Conservation (phyloP, 1,284 basidiomycete genomes). For the Rhodotorula sp. region DNA sequence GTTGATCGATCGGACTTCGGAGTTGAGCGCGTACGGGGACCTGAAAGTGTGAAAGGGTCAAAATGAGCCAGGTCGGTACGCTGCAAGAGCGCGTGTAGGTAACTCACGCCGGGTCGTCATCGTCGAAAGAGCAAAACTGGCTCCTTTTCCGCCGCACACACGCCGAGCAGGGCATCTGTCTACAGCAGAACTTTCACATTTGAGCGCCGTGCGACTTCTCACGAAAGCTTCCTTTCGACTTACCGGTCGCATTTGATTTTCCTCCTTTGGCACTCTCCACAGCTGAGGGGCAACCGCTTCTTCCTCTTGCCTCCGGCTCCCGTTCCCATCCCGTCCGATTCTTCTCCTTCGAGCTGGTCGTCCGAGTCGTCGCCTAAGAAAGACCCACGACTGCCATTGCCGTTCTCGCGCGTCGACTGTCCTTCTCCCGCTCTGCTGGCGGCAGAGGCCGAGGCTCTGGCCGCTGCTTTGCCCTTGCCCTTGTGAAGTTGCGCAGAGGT, state of each 20-base stretch:
- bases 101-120: constrained; percentile 14
- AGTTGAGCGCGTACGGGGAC: constrained; percentile 23
- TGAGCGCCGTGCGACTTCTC: too few species aligned
- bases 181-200: not conserved
- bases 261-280: constrained; percentile 22
- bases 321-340: not conserved
- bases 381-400: not conserved
- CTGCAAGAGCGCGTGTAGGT: too few species aligned
- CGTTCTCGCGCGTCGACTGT: not conserved
- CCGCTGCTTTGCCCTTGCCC: not conserved
- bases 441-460: too few species aligned
- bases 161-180: constrained; percentile 12
- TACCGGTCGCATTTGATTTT: constrained; percentile 29
- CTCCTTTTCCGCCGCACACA: constrained; percentile 23
- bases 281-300: constrained; percentile 28
- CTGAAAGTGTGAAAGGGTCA: not conserved
- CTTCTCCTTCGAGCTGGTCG: constrained; percentile 14
- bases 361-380: not conserved
- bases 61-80: not conserved
- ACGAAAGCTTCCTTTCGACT: too few species aligned
- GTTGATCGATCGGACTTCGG: constrained; percentile 31
- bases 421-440: too few species aligned
- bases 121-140: constrained; percentile 16
- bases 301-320: constrained; percentile 14
- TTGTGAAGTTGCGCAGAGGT: not conserved